Percentiles rank a stretch among this genome's conserved stretches.
Conservation (phyloP, 2,329 filamentous ascomycete genomes). For the Cercospora zeina region DNA sequence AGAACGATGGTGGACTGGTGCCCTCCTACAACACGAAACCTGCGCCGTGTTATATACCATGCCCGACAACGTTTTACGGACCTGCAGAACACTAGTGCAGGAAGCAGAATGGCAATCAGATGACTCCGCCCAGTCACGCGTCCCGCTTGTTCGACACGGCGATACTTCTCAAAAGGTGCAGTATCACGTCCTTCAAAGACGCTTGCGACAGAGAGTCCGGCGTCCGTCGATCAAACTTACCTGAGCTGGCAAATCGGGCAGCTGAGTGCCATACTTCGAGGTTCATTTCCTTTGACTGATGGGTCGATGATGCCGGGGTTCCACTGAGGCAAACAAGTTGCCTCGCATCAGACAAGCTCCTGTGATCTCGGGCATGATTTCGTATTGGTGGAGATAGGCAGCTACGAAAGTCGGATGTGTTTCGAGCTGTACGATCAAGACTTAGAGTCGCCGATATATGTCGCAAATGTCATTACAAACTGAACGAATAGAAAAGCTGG, state of each 20-base stretch:
- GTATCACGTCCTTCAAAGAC: conserved; percentile 13
- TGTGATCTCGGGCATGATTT: background rate
- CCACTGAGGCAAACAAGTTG: conserved; percentile 10
- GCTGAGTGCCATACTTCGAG: background rate
- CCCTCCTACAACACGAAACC: conserved; percentile 11
- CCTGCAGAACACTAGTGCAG: conserved; percentile 20
- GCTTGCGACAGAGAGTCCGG: background rate
- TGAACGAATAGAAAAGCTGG: conserved; percentile 16
- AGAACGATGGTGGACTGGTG: background rate
- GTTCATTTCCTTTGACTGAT: background rate
- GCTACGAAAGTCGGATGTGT: conserved; percentile 24
- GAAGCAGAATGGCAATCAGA: conserved; percentile 33
- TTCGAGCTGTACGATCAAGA: conserved; percentile 15
- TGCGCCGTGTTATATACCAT: conserved; percentile 20
- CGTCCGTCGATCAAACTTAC: conserved; percentile 22
- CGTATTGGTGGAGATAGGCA: conserved; percentile 21
- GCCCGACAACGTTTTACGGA: conserved; percentile 3
- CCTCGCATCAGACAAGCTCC: background rate
- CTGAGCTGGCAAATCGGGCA: conserved; percentile 23
- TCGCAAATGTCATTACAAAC: conserved; percentile 18
- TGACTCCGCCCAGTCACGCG: conserved; percentile 28
- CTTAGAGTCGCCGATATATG: background rate
- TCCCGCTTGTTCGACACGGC: conserved; percentile 22
- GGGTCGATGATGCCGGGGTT: conserved; percentile 3
- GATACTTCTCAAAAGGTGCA: conserved; percentile 24